A percentile compares a stretch with the other conserved stretches of the same genome.
Conservation (phyloP, 306 rosid genomes). For the Vigna radiata region DNA sequence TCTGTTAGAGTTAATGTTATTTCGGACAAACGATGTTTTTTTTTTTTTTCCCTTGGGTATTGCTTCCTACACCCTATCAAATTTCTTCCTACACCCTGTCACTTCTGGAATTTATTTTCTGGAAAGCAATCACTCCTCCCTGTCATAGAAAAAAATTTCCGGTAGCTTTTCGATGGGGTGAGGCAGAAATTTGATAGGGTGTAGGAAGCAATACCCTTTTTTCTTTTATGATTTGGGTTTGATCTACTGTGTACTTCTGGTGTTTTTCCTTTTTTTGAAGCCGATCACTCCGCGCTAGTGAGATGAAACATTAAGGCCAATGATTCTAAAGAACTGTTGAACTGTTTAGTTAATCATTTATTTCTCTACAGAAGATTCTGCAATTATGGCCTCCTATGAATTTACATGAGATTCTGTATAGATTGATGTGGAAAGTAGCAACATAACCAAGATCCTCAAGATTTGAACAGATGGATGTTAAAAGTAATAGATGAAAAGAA, state of each 20-base stretch:
- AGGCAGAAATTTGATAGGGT: no score
- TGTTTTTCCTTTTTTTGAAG: neutral
- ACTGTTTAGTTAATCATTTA: neutral
- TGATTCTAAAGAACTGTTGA: neutral
- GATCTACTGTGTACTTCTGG: neutral
- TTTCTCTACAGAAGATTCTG: conserved; percentile 27
- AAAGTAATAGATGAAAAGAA: conserved; percentile 3
- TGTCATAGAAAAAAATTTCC: no score
- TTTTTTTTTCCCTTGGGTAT: no score
- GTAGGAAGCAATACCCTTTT: no score
- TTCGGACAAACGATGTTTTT: neutral
- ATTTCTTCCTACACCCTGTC: no score
- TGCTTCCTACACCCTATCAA: no score
- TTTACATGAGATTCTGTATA: conserved; percentile 14
- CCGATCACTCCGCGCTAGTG: neutral
- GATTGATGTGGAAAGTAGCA: no score
- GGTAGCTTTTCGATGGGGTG: no score
- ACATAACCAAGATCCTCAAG: conserved; percentile 22
- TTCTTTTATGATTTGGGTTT: neutral
- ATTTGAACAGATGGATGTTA: conserved; percentile 18
- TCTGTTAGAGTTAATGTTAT: neutral
- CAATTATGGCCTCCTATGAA: conserved; percentile 50
- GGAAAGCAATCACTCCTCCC: no score
- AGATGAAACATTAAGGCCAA: conserved; percentile 11
- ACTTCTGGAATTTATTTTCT: no score